These are phyloP conservation scores for Guyanaporus albipodus DNA, from an alignment of 768 basidiomycete species.

Conservation along the genomic window DNA sequence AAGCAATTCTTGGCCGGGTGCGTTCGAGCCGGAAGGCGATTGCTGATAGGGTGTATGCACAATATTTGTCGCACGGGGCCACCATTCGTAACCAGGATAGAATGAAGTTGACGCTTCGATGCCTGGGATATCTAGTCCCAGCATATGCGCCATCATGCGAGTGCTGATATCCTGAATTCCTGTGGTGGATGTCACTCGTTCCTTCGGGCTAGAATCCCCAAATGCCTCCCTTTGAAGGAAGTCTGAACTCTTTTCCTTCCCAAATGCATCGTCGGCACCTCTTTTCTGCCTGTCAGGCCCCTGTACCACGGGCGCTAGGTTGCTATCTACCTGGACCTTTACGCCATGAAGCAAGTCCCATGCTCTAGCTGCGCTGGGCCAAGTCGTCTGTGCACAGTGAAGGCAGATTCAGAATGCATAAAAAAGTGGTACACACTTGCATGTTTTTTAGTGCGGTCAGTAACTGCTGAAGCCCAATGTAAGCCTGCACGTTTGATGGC, in stretches of 20 bases:
- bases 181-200: constrained; percentile 18
- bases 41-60: constrained; percentile 16
- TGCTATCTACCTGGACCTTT: constrained; percentile 48
- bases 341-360: constrained; percentile 67
- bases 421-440: constrained; percentile 43
- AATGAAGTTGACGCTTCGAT: constrained; percentile 51
- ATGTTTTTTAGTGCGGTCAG: constrained; percentile 62
- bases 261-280: constrained; percentile 60
- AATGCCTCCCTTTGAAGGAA: constrained; percentile 42
- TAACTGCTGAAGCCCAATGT: constrained; percentile 60
- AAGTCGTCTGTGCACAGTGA: constrained; percentile 45
- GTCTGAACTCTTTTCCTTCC: constrained; percentile 47
- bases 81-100: constrained; percentile 59
- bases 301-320: constrained; percentile 34
- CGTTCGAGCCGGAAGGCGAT: constrained; percentile 1
- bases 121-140: constrained; percentile 62
- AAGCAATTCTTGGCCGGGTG: constrained; percentile 5
- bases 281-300: constrained; percentile 51
- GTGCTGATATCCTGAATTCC: constrained; percentile 63
- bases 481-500: constrained; percentile 68
- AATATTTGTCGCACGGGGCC: constrained; percentile 41
- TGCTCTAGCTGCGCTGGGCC: constrained; percentile 67
- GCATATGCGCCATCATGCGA: constrained; percentile 69
- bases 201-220: constrained; percentile 23
- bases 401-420: constrained; percentile 3